Evolutionary conservation across 495 filamentous ascomycete genomes (phyloP).

Genomic region (Platismatia glauca): DNA sequence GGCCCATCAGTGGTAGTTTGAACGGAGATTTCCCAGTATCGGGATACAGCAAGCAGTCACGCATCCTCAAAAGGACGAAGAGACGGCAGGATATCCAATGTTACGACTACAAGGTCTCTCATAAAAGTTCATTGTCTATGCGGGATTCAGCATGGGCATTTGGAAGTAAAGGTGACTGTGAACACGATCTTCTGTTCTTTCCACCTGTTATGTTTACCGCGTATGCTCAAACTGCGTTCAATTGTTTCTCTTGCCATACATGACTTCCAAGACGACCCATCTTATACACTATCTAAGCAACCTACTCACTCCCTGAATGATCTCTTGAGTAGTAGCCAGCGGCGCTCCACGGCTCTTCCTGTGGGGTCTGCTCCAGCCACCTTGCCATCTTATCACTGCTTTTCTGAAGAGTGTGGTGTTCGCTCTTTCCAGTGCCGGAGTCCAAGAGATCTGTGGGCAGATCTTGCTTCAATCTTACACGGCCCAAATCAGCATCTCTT

Average conservation of each 20-base stretch:
- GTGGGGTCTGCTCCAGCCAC: background rate
- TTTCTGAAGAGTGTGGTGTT: background rate
- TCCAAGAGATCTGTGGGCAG: background rate
- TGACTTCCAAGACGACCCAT: background rate
- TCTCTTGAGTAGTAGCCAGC: background rate
- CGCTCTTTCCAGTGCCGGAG: background rate
- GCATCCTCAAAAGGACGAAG: too few species aligned
- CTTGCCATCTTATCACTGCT: background rate
- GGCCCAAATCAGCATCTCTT: background rate
- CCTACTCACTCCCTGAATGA: background rate
- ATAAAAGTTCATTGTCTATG: too few species aligned
- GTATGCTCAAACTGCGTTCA: background rate
- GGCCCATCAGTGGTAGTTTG: too few species aligned
- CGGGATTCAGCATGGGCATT: too few species aligned
- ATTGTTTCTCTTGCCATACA: background rate
- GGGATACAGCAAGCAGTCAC: too few species aligned
- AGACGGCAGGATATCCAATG: too few species aligned
- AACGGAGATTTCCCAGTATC: too few species aligned
- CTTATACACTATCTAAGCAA: background rate
- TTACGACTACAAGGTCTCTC: too few species aligned
- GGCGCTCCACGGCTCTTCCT: background rate
- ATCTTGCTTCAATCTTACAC: background rate
- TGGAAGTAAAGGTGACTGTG: too few species aligned
- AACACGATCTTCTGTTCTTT: too few species aligned
- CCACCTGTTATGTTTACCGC: background rate